Base-by-base conservation (phyloP, 2,329 filamentous ascomycete genomes). In the Exserohilum rostratum region DNA sequence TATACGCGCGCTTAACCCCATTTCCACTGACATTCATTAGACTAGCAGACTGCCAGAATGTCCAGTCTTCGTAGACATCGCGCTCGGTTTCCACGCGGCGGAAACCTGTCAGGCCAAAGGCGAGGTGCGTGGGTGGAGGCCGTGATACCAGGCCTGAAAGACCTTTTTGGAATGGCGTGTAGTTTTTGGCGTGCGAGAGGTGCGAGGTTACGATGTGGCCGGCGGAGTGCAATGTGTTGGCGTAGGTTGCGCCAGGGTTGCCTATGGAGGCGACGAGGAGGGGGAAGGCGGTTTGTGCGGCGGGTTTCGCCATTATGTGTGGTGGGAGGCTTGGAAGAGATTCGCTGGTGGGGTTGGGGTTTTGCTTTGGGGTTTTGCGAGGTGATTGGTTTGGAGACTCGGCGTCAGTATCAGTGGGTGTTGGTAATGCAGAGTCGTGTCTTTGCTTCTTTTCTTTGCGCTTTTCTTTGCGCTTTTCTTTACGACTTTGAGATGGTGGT, bases 221-320 rank as follows among this genome's bases (percentile, higher is more conserved):
- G 12, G 92, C 91, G 20, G 88, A 93, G 77, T 98, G 95, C 6
- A 93, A 86, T 17, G 90, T 96, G 60, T 88, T 83, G 61, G 85
- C 84, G 75, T 93, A 93, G 18, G 77, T 72, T 2, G 86, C 79
- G 52, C 67, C 65, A 6, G 90, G 91, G 67, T 98, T 98, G 64
- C 95, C 95, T 59, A 99, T 84, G 58, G 91, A 95, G 78, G 92
- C 85, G 67, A 98, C 82, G 52, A 98, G 85, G 65, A 96, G 85
- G 34, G 79, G 77, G 46, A 75, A 63, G 15, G 68, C 63, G 44
- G 56, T 64, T 53, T 57, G 53, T n/a, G 50, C 61, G 30, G 67
- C 58, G 6, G 70, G 62, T 65, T 72, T 71, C 37, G 56, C 48
- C 55, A 57, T 58, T 35, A 39, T 17, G 13, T 40, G n/a, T 9